Evolutionary conservation across 495 filamentous ascomycete species (phyloP), one percentile per base, ranked within the genome.

Genomic region (Staphylotrichum longicolle): DNA sequence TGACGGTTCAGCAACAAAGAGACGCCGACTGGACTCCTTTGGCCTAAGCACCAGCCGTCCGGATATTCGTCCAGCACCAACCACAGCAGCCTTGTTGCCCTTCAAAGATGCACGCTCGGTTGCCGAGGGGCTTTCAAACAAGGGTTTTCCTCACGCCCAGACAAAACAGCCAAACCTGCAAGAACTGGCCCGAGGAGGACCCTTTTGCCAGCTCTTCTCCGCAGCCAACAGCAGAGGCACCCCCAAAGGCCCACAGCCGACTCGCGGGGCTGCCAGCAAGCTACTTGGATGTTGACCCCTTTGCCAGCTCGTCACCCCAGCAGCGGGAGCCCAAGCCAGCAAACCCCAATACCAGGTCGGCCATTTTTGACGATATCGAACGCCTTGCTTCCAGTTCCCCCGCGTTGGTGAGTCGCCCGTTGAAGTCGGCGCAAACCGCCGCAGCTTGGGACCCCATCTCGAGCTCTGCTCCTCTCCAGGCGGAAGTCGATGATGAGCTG

Each of bases 391-490:
- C 55, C 44, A 66, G 57, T 47, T 61, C 69, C 3, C 69, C 66
- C 1, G 56, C 12, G 0, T 52, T 4, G 0, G 20, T 37, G 2
- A 48, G 20, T 15, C 53, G 30, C 7, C 14, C 48, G 35, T 32
- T 30, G 33, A 56, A 53, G 15, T 14, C 33, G 27, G 58, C 64
- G 7, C 62, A 46, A 40, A 68, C 69, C n/a, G 63, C 65, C 5
- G 68, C 55, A 32, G 54, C 64, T 1, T 81, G 78, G 78, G 78
- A 80, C 65, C 79, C 76, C 0, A 80, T 80, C 53, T 80, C 78
- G 20, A 80, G 77, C 63, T 81, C 79, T 4, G 77, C 76, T 33
- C 76, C 76, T 4, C 71, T 75, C 15, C 57, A 62, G 7, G 49
- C 45, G 5, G 42, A 32, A 10, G 14, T 37, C n/a, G 59, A 69